Evolutionary conservation across 202 grass and related monocot genomes (phyloP), one percentile per base, ranked within the genome.

Genomic region (Dendrocalamus latiflorus): DNA sequence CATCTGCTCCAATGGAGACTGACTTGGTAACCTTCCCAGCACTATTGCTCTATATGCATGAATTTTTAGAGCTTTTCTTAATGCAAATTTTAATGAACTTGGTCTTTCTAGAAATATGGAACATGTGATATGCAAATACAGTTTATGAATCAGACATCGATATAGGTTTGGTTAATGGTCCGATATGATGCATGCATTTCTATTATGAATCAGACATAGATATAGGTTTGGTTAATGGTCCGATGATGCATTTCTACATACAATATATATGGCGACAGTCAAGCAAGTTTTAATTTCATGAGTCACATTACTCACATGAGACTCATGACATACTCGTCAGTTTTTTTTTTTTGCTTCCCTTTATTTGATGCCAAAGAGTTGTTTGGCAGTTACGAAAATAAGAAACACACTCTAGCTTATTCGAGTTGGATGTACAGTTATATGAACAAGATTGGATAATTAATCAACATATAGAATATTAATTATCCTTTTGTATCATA

Each of bases 1-100:
- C 90, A 77, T 76, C 87, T 74, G 72, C 59, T 82, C 36, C 88
- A 67, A 26, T 81, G 11, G 83, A 89, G 74, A 63, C 78, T 60
- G 88, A 89, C 73, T 34, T 74, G 42, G 88, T 89, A 89, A 86
- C 24, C 21, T 50, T 77, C 50, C 44, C 4, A 50, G 65, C 28
- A 58, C 65, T 62, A 77, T 9, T 60, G 15, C 10, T 75, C 0
- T 45, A 34, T 63, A 71, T 37, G 6, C 1, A 21, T 67, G 20
- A 30, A 16, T 43, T 34, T 47, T 72, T 26, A 48, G 7, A 53
- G 4, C 1, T 30, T 79, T 79, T 43, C 20, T 1, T 24, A 26
- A 77, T 4, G 69, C 37, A 58, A 58, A 4, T 55, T 47, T 48
- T 39, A 33, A 18, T 22, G 15, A 62, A n/a, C 14, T 64, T 22